These are phyloP conservation scores for Diplodia mutila DNA, from an alignment of 2,329 filamentous ascomycete genomes.

Conservation along the genomic window DNA sequence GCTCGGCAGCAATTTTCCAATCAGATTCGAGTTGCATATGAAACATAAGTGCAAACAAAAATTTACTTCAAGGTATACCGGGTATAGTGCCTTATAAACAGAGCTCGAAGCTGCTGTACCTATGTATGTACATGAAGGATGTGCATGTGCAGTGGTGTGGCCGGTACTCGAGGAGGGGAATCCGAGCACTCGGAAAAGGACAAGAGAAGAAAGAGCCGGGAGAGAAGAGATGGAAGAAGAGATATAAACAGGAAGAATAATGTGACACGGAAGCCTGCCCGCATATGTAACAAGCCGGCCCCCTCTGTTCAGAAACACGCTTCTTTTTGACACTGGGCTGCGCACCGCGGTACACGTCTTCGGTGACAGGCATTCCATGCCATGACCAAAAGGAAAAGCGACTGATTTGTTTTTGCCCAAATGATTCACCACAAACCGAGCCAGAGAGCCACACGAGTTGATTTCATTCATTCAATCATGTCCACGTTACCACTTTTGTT, in stretches of 20 bases:
- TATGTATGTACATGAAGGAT: background rate
- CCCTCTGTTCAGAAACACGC: background rate
- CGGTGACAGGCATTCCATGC: too few species aligned
- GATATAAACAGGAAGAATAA: background rate
- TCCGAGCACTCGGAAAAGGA: background rate
- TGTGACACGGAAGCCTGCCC: background rate
- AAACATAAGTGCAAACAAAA: background rate
- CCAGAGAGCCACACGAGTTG: background rate
- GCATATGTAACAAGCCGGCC: background rate
- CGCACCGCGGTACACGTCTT: background rate
- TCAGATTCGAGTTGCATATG: background rate
- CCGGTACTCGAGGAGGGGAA: background rate
- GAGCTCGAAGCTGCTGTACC: background rate
- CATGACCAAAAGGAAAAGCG: background rate
- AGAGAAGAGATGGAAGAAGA: background rate
- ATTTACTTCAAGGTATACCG: background rate
- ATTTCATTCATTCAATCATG: conserved; percentile 8
- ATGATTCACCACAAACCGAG: background rate
- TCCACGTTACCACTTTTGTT: conserved; percentile 9
- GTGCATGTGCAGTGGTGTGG: background rate
- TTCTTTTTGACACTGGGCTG: background rate
- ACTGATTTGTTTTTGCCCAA: conserved; percentile 3
- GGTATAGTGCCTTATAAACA: background rate
- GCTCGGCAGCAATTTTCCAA: background rate
- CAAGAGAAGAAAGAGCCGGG: background rate